Evolutionary conservation across 1,139 yeast genomes (phyloP), one percentile per base, ranked within the genome.

Genomic region (Blastobotrys illinoisensis): DNA sequence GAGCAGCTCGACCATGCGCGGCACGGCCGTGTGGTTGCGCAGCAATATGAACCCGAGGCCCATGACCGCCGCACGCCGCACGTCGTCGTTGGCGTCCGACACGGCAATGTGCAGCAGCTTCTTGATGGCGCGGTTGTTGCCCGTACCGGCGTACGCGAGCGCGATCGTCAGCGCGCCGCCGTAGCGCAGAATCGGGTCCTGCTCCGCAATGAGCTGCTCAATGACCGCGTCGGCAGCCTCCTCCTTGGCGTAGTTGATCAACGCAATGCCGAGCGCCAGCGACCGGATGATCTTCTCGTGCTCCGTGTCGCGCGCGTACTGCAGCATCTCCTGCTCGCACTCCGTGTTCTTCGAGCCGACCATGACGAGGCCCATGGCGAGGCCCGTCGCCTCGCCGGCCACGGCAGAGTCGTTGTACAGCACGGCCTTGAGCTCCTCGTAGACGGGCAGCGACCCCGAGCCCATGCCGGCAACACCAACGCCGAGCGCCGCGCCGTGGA

Each of bases 381-480:
- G 77, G 51, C 97, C 98, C 32, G 98, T 97, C 47, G 97, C 97
- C 70, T 91, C 97, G 59, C 98, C 96, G 5, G 97, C 89, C 52
- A 89, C 79, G 2, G 98, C 99, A 47, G 95, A 86, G 67, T 93
- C 99, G 11, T 93, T 81, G 70, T 86, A 93, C 59, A 95, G 75
- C 6, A 91, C 91, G 54, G 85, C 89, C 67, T 86, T 87, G 66
- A 93, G 79, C 55, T 88, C 88, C 63, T 89, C 96, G 67, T 87
- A 90, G 51, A 90, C 79, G 51, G 81, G 79, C 58, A 78, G 83
- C 66, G 85, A 83, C 52, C 86, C 85, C 43, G 95, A 81, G 0
- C 95, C 97, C 98, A 93, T 90, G 43, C 96, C 98, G 18, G 99
- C 97, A 50, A 91, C 91, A 75, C 98, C 99, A 49, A 86, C 79